A percentile compares a stretch with the other conserved stretches of the same genome.
These are phyloP conservation scores for Phoma herbarum DNA, from an alignment of 2,329 filamentous ascomycete genomes.

Conservation along the genomic window DNA sequence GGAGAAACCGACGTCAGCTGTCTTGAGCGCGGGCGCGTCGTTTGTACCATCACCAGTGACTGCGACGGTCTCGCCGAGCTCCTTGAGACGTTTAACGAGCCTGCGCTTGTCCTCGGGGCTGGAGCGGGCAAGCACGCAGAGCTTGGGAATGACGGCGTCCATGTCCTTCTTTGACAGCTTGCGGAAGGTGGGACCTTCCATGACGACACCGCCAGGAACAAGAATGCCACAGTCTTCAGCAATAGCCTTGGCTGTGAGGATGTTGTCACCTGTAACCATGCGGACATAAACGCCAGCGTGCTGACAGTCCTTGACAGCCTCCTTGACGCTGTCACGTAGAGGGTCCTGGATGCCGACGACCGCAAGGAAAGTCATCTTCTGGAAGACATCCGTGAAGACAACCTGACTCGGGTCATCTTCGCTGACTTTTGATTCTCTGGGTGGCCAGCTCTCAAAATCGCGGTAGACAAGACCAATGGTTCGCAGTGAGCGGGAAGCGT, in stretches of 20 bases:
- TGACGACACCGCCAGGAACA: conserved; percentile 72
- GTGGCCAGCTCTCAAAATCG: conserved; percentile 86
- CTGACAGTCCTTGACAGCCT: conserved; percentile 77
- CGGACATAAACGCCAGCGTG: conserved; percentile 79
- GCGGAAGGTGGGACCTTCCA: conserved; percentile 82
- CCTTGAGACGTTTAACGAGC: conserved; percentile 70
- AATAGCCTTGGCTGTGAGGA: conserved; percentile 79
- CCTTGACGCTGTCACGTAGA: conserved; percentile 75
- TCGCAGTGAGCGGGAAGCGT: conserved; percentile 80
- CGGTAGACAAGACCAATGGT: conserved; percentile 86
- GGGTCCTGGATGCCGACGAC: conserved; percentile 85
- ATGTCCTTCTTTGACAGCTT: conserved; percentile 70
- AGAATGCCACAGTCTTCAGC: conserved; percentile 81
- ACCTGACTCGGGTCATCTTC: conserved; percentile 71
- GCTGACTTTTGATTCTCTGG: conserved; percentile 64
- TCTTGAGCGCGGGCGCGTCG: conserved; percentile 81
- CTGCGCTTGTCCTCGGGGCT: conserved; percentile 75
- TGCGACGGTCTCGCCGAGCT: conserved; percentile 78
- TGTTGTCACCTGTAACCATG: conserved; percentile 88
- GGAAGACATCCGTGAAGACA: conserved; percentile 73
- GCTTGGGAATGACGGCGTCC: conserved; percentile 65
- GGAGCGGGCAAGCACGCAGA: conserved; percentile 75
- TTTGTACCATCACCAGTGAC: conserved; percentile 87
- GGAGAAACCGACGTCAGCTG: conserved; percentile 85
- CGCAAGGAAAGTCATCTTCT: conserved; percentile 75